Evolutionary conservation across 108 stramenopile species (phyloP), one percentile per base, ranked within the genome.

Genomic region (Bacterosira constricta): DNA sequence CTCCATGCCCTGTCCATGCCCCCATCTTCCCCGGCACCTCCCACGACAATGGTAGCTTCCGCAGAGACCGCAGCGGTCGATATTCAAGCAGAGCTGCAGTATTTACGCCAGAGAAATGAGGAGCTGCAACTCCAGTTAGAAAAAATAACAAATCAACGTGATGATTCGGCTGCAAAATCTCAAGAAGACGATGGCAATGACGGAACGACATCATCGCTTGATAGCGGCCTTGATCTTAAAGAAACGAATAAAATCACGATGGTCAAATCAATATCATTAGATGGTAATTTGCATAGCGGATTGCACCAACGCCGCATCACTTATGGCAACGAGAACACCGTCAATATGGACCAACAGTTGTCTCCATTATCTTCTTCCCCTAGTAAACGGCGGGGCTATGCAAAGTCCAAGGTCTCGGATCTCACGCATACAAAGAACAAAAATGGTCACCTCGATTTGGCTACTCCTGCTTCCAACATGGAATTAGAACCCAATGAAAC

Each of bases 91-190:
- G 78, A 79, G 53, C 51, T 79, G 38, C 57, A 37, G 27, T 52
- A 41, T 41, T 57, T 79, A 36, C 78, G 78, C 1, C 66, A 79
- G 29, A 47, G 51, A 67, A 79, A 79, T 21, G 50, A 67, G 38
- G 56, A 79, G 17, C 64, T 79, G 38, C 70, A 60, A 60, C 60
- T 50, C 7, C 27, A 54, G 54, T 7, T 79, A 25, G 46, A 79
- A 37, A 25, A 34, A 47, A 56, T 79, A 38, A 53, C 52, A 51
- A 50, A 58, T 2, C n/a, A 55, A 12, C 26, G 27, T 32, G 20
- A 50, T 32, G 21, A 25, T 26, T 27, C 23, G 27, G 15, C 7
- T 30, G 49, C 21, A 45, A 55, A 54, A 30, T 31, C 30, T 3
- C 65, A 66, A 9, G n/a, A 38, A 18, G 37, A 23, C 10, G 32